Conservation (phyloP, 2,329 filamentous ascomycete species). For the Nigrospora osmanthi region DNA sequence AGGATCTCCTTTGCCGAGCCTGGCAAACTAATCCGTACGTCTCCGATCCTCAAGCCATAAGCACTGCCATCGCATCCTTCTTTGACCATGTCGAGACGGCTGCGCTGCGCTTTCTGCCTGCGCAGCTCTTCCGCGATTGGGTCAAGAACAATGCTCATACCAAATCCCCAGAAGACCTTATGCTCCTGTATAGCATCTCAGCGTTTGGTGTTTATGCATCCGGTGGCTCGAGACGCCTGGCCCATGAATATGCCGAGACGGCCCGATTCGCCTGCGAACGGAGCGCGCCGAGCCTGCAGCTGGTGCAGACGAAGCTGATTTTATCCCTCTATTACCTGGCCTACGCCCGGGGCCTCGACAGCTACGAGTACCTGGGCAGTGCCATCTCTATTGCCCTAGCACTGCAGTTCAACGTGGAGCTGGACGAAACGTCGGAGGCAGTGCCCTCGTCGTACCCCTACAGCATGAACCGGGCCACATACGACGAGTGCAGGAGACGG, state of each 20-base stretch:
- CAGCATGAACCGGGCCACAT: conserved; percentile 46
- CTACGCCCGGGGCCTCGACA: conserved; percentile 47
- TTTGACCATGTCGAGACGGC: conserved; percentile 32
- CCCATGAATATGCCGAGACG: conserved; percentile 37
- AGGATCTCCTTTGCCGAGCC: conserved; percentile 37
- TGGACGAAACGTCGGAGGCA: conserved; percentile 35
- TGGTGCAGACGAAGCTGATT: conserved; percentile 61
- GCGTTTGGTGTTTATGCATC: conserved; percentile 30
- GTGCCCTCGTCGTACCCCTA: conserved; percentile 39
- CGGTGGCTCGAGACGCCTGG: conserved; percentile 26
- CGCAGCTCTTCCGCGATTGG: conserved; percentile 30
- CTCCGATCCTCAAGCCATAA: conserved; percentile 30
- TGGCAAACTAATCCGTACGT: conserved; percentile 44
- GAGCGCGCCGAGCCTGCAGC: conserved; percentile 47
- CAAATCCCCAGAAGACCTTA: conserved; percentile 34
- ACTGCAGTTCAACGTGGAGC: conserved; percentile 57
- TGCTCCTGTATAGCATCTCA: conserved; percentile 36
- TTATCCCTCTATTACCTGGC: conserved; percentile 60
- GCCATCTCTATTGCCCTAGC: conserved; percentile 53
- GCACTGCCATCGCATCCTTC: conserved; percentile 31
- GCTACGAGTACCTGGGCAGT: conserved; percentile 56
- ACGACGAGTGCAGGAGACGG: conserved; percentile 59
- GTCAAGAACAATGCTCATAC: conserved; percentile 20
- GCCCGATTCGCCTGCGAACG: conserved; percentile 47
- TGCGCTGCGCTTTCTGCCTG: conserved; percentile 33